phyloP scores from a whole-genome alignment of 176 grass and related monocot genomes.

The Musa troglodytarum region DNA sequence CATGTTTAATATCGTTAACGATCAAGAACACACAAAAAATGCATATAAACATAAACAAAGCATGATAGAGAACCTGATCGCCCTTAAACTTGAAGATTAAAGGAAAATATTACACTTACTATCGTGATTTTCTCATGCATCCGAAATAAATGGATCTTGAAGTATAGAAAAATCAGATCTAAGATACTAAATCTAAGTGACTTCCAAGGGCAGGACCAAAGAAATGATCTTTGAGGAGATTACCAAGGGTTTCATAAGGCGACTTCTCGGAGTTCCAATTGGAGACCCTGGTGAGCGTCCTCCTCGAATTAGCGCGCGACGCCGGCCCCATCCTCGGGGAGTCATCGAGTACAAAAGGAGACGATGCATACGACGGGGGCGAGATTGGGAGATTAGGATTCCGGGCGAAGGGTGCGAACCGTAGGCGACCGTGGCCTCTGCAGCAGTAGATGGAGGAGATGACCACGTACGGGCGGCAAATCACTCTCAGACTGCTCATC shows the following conservation, averaged over 20 bases:
- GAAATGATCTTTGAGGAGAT: neutral
- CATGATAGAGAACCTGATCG: no score
- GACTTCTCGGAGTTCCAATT: conserved; percentile 93
- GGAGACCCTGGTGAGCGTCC: conserved; percentile 57
- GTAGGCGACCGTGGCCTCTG: conserved; percentile 22
- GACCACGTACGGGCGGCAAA: conserved; percentile 19
- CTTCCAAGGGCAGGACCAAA: neutral
- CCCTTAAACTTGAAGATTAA: no score
- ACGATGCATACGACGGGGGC: conserved; percentile 30
- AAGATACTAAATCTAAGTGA: no score
- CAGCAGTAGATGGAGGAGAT: conserved; percentile 48
- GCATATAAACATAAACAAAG: no score
- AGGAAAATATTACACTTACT: no score
- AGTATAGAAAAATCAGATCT: no score
- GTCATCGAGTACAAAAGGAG: conserved; percentile 55
- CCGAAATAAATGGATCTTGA: no score
- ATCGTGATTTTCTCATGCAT: no score
- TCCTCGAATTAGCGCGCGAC: conserved; percentile 29
- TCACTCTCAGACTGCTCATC: conserved; percentile 58
- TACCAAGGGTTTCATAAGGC: conserved; percentile 91
- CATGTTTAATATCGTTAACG: neutral
- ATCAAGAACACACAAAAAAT: neutral
- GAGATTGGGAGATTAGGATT: conserved; percentile 21
- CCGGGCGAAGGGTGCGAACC: conserved; percentile 24
- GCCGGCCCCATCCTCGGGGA: conserved; percentile 33